These are phyloP conservation scores for Xylaria sp. DNA, from an alignment of 2,329 filamentous ascomycete genomes.

Conservation along the genomic window DNA sequence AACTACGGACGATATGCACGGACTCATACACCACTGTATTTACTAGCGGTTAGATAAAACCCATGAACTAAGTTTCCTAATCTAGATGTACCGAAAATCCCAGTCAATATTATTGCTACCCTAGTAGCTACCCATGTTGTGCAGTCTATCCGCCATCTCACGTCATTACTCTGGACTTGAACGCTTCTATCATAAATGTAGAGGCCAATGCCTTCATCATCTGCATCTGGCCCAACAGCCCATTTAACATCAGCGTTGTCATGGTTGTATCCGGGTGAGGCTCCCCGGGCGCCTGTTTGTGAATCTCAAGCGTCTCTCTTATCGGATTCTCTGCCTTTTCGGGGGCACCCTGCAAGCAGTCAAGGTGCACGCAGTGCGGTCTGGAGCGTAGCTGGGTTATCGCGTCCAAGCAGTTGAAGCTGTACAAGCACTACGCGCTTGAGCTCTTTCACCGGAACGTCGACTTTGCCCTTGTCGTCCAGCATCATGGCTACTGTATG, in stretches of 20 bases:
- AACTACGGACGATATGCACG: no score
- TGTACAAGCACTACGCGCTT: not conserved
- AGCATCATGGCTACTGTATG: not conserved
- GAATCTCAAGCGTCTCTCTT: slow-evolving; percentile 6
- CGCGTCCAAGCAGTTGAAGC: slow-evolving; percentile 6
- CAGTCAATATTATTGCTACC: no score
- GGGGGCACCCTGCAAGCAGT: not conserved
- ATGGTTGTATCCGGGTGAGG: slow-evolving; percentile 5
- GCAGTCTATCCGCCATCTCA: no score
- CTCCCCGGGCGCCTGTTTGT: not conserved
- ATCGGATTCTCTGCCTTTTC: not conserved
- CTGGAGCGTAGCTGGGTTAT: slow-evolving; percentile 1
- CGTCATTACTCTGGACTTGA: no score
- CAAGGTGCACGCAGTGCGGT: slow-evolving; percentile 1
- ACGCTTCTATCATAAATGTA: not conserved
- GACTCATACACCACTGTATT: no score
- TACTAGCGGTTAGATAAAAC: no score
- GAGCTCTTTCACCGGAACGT: not conserved
- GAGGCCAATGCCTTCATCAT: not conserved
- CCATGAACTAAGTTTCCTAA: no score
- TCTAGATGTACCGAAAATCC: no score
- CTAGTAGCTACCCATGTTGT: no score
- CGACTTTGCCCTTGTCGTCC: not conserved
- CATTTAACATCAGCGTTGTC: not conserved
- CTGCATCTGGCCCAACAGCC: not conserved